Evolutionary conservation across 75 land plant species (phyloP).

Genomic region (Picea glauca): DNA sequence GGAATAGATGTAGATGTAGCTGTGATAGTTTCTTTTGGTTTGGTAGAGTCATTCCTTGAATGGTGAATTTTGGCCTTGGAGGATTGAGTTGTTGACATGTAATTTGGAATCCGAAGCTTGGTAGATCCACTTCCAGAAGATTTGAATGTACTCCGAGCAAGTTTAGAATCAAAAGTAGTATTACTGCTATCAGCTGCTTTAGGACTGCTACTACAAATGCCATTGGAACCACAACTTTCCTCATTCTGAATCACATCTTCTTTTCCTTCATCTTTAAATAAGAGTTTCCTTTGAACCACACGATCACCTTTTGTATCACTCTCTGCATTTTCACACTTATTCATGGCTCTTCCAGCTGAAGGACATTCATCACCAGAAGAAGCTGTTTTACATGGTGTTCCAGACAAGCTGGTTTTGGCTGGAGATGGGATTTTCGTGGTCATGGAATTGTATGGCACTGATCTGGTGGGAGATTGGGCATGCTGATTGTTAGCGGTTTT

Average conservation of each 20-base stretch:
- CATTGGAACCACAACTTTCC: constrained; percentile 12
- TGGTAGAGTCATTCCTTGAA: constrained; percentile 1
- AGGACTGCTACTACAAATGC: background rate
- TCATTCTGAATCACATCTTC: background rate
- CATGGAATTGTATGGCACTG: background rate
- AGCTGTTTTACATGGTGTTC: background rate
- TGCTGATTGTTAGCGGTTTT: background rate
- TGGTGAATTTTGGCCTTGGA: constrained; percentile 12
- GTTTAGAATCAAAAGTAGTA: constrained; percentile 3
- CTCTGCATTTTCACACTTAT: background rate
- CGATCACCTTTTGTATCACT: background rate
- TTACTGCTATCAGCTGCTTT: background rate
- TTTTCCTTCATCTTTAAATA: background rate
- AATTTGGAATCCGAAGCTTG: constrained; percentile 12
- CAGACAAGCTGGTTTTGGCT: background rate
- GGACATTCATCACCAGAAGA: constrained; percentile 1
- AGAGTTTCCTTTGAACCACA: background rate
- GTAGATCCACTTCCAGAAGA: constrained; percentile 12
- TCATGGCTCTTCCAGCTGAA: background rate
- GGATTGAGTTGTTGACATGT: constrained; percentile 21
- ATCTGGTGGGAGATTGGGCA: background rate
- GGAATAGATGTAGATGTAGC: background rate
- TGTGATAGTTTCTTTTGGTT: background rate
- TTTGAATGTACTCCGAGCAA: background rate
- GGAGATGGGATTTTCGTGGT: constrained; percentile 3